Conservation (phyloP, 164 flowering plant genomes). For the Pachysandra terminalis region DNA sequence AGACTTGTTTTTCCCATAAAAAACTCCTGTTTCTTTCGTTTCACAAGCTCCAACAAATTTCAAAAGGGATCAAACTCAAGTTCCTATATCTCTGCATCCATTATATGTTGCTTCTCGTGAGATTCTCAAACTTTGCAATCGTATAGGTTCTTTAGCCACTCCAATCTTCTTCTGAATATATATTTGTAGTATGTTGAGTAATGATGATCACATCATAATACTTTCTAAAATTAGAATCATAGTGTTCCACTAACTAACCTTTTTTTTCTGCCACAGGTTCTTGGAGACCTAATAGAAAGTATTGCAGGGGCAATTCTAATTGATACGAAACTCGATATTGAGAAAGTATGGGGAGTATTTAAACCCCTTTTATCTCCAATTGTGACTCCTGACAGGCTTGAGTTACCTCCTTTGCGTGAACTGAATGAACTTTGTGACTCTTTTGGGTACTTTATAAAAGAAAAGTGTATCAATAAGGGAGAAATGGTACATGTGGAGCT, state of each 20-base stretch:
- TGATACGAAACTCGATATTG: constrained; percentile 62
- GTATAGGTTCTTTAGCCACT: too few species aligned
- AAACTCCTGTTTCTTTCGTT: too few species aligned
- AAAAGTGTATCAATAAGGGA: constrained; percentile 32
- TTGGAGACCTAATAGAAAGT: constrained; percentile 93
- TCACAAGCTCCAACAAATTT: too few species aligned
- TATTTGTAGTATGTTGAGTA: too few species aligned
- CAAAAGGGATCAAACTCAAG: too few species aligned
- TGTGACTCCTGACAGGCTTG: constrained; percentile 86
- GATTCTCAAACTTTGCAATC: not conserved
- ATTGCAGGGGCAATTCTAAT: constrained; percentile 84
- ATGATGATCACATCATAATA: too few species aligned
- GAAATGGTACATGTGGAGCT: constrained; percentile 55
- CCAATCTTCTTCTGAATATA: too few species aligned
- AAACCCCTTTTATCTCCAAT: constrained; percentile 79
- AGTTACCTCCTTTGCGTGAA: constrained; percentile 69
- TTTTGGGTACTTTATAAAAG: constrained; percentile 68
- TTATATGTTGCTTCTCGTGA: not conserved
- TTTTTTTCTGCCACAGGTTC: constrained; percentile 49
- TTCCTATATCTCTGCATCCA: too few species aligned
- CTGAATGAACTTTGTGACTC: constrained; percentile 65
- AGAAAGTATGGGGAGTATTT: constrained; percentile 73
- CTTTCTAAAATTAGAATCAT: too few species aligned
- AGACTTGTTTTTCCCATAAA: too few species aligned
- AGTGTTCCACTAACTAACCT: not conserved